Conservation (phyloP, 352 stramenopile genomes). For the Phytophthora boehmeriae region DNA sequence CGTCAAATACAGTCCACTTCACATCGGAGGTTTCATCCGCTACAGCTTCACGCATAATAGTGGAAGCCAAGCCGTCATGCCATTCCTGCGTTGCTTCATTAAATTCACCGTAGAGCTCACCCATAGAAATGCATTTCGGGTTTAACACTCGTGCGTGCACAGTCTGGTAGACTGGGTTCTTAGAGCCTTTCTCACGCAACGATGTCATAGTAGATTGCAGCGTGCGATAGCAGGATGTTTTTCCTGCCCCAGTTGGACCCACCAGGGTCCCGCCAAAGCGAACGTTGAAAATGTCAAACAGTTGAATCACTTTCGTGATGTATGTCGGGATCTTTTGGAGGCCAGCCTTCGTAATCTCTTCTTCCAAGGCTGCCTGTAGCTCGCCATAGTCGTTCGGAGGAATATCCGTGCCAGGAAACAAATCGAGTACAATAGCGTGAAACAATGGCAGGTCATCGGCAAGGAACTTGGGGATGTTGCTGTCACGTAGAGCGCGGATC, state of each 20-base stretch:
- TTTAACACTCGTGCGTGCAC: constrained; percentile 79
- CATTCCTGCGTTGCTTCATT: constrained; percentile 91
- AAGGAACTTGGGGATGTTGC: constrained; percentile 96
- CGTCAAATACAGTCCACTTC: constrained; percentile 94
- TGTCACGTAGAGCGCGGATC: constrained; percentile 89
- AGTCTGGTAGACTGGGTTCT: constrained; percentile 84
- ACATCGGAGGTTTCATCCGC: constrained; percentile 64
- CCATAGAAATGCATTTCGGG: constrained; percentile 88
- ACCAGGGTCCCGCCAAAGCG: constrained; percentile 92
- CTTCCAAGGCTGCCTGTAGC: constrained; percentile 69
- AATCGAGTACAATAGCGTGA: constrained; percentile 89
- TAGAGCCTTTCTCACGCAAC: constrained; percentile 56
- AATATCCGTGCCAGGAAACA: constrained; percentile 90
- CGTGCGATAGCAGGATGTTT: constrained; percentile 90
- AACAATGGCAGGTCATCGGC: constrained; percentile 93
- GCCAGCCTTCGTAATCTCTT: constrained; percentile 63
- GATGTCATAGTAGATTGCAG: constrained; percentile 88
- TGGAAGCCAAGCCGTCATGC: constrained; percentile 84
- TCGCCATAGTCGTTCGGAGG: constrained; percentile 87
- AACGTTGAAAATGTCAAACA: constrained; percentile 95
- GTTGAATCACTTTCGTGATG: constrained; percentile 93
- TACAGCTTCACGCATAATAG: constrained; percentile 81
- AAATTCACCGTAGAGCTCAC: constrained; percentile 87
- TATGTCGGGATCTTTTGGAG: constrained; percentile 80
- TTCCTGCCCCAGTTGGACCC: constrained; percentile 82